phyloP scores from a whole-genome alignment of 176 grass and related monocot genomes.

The Melocanna baccifera region DNA sequence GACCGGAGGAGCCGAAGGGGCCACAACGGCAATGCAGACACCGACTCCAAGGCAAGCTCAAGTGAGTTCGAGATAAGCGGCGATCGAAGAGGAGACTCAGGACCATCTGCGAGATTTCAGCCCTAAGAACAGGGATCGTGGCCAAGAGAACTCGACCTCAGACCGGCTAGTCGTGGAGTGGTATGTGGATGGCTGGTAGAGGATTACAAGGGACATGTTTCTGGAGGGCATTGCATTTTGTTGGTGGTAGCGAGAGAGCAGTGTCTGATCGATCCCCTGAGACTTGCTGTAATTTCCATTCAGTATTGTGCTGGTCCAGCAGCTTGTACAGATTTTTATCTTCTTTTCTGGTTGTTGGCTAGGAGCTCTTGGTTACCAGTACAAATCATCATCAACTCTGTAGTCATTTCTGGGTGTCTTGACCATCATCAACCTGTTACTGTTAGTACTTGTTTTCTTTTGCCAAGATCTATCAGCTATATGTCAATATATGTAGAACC shows the following conservation, averaged over 20 bases:
- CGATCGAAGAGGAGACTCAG: slow-evolving; percentile 34
- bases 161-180: background rate
- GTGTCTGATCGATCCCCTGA: background rate
- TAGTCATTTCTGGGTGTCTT: background rate
- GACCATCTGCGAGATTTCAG: slow-evolving; percentile 45
- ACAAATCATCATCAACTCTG: background rate
- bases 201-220: background rate
- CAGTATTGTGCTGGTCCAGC: background rate
- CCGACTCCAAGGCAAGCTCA: slow-evolving; percentile 54
- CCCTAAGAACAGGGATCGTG: slow-evolving; percentile 18
- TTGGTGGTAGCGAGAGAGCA: slow-evolving; percentile 3
- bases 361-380: background rate
- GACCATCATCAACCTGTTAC: background rate
- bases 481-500: background rate
- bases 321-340: slow-evolving; percentile 30
- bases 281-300: background rate
- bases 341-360: background rate
- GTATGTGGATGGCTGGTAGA: background rate
- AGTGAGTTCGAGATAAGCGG: slow-evolving; percentile 39
- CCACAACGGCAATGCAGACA: slow-evolving; percentile 29
- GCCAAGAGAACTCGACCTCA: background rate
- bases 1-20: slow-evolving; percentile 58
- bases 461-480: background rate
- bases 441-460: background rate
- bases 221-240: slow-evolving; percentile 18